Evolutionary conservation across 495 filamentous ascomycete species (phyloP), one percentile per base, ranked within the genome.

Genomic region (Aspergillus hancockii): DNA sequence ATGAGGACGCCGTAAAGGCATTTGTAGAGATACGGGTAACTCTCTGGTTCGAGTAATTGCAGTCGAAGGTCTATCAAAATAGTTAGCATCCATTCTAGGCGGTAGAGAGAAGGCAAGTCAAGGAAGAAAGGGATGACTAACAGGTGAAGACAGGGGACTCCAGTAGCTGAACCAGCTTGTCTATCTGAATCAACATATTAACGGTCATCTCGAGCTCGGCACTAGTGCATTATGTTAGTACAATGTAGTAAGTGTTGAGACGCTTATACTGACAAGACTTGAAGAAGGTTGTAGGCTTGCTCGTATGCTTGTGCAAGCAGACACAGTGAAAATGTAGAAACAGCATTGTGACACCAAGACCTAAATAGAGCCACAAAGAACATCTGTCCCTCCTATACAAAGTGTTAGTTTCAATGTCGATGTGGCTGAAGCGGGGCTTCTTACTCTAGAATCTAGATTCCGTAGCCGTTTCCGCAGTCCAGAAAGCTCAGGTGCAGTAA

Each of bases 181-280:
- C 95, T 67, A 99, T 96, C 71, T 99, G 95, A 52, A 99, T 98
- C 55, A 99, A 85, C 76, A 97, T 94, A 61, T 94, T 96, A 62
- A 99, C 93, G 0, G 94, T 98, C 90, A 98, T 98, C 75, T 99
- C 95, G 25, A 99, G 83, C 61, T 99, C 95, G 52, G 92, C 95
- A 73, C 92, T 96, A 63, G 10, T 21, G 53, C 13, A 30, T 21
- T 32, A 6, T 18, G 65, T 88, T 67, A 88, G 80, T 61, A 63
- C 58, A 55, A 25, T 31, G 34, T 8, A 14, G 1, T 23, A 4
- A 28, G 18, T 19, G 18, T 55, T 4, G 21, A n/a, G n/a, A 32
- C 8, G 23, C n/a, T 2, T 19, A 0, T 8, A 73, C 85, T 64
- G 69, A 96, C 92, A 99, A 97, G 55, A 98, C 96, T 65, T 97